Base-by-base conservation (phyloP, 208 protist species). In the Kentomonas sorsogonicus region DNA sequence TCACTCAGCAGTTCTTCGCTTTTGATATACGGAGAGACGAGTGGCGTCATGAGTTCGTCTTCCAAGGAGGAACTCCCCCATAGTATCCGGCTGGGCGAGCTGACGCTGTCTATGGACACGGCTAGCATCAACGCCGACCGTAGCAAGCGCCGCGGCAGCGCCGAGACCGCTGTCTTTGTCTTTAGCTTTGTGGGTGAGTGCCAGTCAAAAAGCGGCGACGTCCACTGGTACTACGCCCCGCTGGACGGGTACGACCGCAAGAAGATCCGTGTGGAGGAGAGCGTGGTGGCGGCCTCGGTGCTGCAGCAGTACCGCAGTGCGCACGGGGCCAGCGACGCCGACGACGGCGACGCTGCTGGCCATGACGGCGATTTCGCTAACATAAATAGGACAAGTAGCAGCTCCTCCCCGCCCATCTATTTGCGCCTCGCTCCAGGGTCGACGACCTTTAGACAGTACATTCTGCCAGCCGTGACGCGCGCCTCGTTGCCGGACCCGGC, bases 141-240 rank as follows among this genome's bases (percentile, higher is more conserved):
- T 0, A 57, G 53, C 40, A 29, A 25, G 4, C 64, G 39, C n/a
- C 52, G 64, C 27, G 52, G 61, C 55, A 74, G 61, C 41, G 74
- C 70, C 29, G 58, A 61, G n/a, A n/a, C n/a, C n/a, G n/a, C n/a
- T n/a, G n/a, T n/a, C n/a, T n/a, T n/a, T n/a, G n/a, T 48, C 30
- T 83, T 79, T 52, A 78, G 63, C 51, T 81, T 83, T 53, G 82
- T 89, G 2, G 82, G 77, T 10, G 82, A 89, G 52, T 22, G 59
- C n/a, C 59, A 73, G 30, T 3, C 40, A 9, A 20, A 47, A 0
- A 18, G 13, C 1, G 27, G 60, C 11, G 23, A 29, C 9, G 56
- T 77, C 27, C 0, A 38, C 16, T 91, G 84, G 80, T 91, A 79
- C 68, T 79, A 84, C 68, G 70, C 84, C 25, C 77, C 84, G 3